Percentiles rank a stretch among this genome's conserved stretches.
These are phyloP conservation scores for Boletellus dicymbophilus DNA, from an alignment of 1,284 basidiomycete genomes.

Conservation along the genomic window DNA sequence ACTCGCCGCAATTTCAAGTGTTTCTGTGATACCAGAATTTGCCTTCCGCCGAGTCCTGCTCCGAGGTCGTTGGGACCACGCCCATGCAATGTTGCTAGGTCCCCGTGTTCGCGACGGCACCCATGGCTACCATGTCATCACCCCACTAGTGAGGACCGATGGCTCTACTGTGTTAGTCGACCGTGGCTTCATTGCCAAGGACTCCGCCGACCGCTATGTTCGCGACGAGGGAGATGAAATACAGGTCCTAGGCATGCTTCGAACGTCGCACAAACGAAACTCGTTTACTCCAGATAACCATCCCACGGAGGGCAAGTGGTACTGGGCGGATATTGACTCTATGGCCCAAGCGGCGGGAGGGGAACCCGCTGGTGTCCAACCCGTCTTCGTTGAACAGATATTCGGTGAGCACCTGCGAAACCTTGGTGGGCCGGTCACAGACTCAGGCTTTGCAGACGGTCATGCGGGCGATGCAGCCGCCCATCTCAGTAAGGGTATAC, in stretches of 20 bases:
- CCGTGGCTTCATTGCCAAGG: slow-evolving; percentile 85
- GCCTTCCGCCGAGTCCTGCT: slow-evolving; percentile 82
- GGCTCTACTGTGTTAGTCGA: slow-evolving; percentile 87
- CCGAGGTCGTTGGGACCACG: slow-evolving; percentile 78
- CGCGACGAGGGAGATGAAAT: slow-evolving; percentile 54
- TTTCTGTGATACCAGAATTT: slow-evolving; percentile 82
- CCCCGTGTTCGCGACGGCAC: slow-evolving; percentile 89
- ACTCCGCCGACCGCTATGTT: slow-evolving; percentile 42
- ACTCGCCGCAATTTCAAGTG: slow-evolving; percentile 38
- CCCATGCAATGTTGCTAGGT: slow-evolving; percentile 78
- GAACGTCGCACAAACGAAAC: slow-evolving; percentile 70
- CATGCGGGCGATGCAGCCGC: slow-evolving; percentile 70
- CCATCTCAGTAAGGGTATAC: slow-evolving; percentile 73
- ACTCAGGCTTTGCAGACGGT: slow-evolving; percentile 59
- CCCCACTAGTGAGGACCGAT: slow-evolving; percentile 78
- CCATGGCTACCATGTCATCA: slow-evolving; percentile 85
- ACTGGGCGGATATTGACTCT: slow-evolving; percentile 84
- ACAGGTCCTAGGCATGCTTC: slow-evolving; percentile 75
- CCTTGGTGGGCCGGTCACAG: slow-evolving; percentile 6
- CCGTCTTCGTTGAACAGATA: slow-evolving; percentile 86
- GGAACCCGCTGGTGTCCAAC: slow-evolving; percentile 68
- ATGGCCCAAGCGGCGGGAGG: slow-evolving; percentile 87
- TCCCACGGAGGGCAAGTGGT: slow-evolving; percentile 84
- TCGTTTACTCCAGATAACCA: slow-evolving; percentile 89
- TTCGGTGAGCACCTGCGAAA: slow-evolving; percentile 57